phyloP scores from a whole-genome alignment of 192 early-diverging fungal species.

The Podila minutissima region DNA sequence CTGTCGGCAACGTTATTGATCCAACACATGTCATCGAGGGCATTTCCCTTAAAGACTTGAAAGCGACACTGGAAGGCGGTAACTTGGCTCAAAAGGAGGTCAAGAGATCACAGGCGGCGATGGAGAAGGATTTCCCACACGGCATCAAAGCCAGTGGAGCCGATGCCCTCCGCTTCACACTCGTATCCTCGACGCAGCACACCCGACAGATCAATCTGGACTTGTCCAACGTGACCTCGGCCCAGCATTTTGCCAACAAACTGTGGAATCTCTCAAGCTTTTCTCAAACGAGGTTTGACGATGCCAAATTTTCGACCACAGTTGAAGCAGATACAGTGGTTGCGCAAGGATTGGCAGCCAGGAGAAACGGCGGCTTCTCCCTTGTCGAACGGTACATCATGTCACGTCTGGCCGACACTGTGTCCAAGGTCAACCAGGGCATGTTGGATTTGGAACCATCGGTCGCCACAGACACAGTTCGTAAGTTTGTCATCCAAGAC shows the following conservation, averaged over 20 bases:
- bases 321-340: slow-evolving; percentile 7
- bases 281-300: slow-evolving; percentile 69
- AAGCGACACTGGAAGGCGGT: slow-evolving; percentile 72
- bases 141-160: slow-evolving; percentile 94
- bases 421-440: slow-evolving; percentile 68
- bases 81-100: slow-evolving; percentile 85
- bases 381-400: slow-evolving; percentile 89
- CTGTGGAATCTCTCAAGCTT: slow-evolving; percentile 92
- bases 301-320: slow-evolving; percentile 47
- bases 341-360: background rate
- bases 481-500: slow-evolving; percentile 90
- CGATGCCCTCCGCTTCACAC: slow-evolving; percentile 82
- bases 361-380: slow-evolving; percentile 49
- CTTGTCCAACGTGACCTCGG: slow-evolving; percentile 83
- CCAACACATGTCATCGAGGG: slow-evolving; percentile 87
- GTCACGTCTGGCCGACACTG: slow-evolving; percentile 79
- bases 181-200: slow-evolving; percentile 76
- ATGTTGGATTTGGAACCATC: slow-evolving; percentile 80
- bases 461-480: slow-evolving; percentile 80
- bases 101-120: slow-evolving; percentile 66
- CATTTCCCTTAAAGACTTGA: slow-evolving; percentile 73
- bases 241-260: slow-evolving; percentile 96
- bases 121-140: slow-evolving; percentile 83
- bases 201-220: slow-evolving; percentile 96
- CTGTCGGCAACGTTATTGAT: slow-evolving; percentile 89